phyloP scores from a whole-genome alignment of 2,329 filamentous ascomycete genomes.

The Macrophomina pseudophaseolina region DNA sequence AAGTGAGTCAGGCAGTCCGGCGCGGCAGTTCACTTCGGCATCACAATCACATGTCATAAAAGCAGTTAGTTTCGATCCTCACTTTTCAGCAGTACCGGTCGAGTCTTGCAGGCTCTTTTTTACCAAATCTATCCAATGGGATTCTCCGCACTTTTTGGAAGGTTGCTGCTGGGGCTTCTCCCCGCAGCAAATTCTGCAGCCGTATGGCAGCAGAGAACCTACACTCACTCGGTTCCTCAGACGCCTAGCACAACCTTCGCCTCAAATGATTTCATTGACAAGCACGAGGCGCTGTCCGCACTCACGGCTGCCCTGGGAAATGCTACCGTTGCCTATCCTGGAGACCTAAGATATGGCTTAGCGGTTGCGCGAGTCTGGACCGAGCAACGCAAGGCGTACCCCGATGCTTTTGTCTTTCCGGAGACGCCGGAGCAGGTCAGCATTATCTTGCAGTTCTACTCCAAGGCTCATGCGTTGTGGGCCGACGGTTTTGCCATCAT shows the following conservation, averaged over 20 bases:
- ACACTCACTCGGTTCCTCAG: constrained; percentile 9
- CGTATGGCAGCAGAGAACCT: constrained; percentile 17
- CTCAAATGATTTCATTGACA: not conserved
- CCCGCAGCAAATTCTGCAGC: constrained; percentile 9
- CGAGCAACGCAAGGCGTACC: constrained; percentile 20
- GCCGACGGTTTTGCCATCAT: constrained; percentile 21
- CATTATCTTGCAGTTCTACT: constrained; percentile 25
- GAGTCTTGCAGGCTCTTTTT: not conserved
- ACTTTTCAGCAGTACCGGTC: not conserved
- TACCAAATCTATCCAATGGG: not conserved
- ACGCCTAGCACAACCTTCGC: not conserved
- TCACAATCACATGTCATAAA: not conserved
- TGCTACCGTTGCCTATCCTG: constrained; percentile 3
- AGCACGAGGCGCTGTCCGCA: constrained; percentile 13
- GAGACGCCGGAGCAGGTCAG: constrained; percentile 21
- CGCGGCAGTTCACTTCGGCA: not conserved
- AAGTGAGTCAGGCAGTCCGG: not conserved
- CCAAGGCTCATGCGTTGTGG: constrained; percentile 14
- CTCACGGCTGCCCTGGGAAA: constrained; percentile 7
- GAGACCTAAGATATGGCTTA: constrained; percentile 13
- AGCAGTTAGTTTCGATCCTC: not conserved
- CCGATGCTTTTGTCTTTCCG: constrained; percentile 18
- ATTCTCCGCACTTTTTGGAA: constrained; percentile 11
- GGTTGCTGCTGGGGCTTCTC: constrained; percentile 17
- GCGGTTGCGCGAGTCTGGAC: constrained; percentile 21